Conservation (phyloP, 306 rosid species). For the Vigna mungo region DNA sequence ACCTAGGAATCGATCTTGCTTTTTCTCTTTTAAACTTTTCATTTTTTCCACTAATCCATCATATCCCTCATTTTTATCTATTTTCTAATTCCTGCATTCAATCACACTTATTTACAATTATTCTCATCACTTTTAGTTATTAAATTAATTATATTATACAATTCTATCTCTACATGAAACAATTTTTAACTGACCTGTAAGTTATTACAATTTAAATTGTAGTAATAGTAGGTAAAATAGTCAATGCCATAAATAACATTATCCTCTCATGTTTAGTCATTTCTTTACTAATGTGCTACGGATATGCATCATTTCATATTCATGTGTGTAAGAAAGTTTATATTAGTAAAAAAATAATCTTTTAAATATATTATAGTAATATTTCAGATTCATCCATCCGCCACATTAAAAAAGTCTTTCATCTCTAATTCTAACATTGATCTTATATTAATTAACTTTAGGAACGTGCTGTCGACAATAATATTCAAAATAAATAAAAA, state of each 20-base stretch:
- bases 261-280: not conserved
- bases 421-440: not conserved
- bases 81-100: not conserved
- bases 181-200: not conserved
- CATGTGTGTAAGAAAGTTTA: too few species aligned
- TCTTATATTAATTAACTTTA: not conserved
- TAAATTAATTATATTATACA: too few species aligned
- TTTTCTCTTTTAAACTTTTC: not conserved
- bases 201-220: not conserved
- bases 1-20: not conserved
- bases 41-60: conserved; percentile 21
- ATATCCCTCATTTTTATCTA: not conserved
- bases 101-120: not conserved
- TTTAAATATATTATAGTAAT: too few species aligned
- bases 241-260: not conserved
- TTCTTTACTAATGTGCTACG: too few species aligned
- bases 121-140: not conserved
- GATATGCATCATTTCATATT: too few species aligned
- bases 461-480: conserved; percentile 8
- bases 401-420: not conserved
- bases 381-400: too few species aligned
- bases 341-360: too few species aligned
- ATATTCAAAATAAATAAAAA: not conserved
- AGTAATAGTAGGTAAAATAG: not conserved
- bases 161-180: not conserved